These are phyloP conservation scores for Aureobasidium sp. DNA, from an alignment of 2,329 filamentous ascomycete species.

Conservation along the genomic window DNA sequence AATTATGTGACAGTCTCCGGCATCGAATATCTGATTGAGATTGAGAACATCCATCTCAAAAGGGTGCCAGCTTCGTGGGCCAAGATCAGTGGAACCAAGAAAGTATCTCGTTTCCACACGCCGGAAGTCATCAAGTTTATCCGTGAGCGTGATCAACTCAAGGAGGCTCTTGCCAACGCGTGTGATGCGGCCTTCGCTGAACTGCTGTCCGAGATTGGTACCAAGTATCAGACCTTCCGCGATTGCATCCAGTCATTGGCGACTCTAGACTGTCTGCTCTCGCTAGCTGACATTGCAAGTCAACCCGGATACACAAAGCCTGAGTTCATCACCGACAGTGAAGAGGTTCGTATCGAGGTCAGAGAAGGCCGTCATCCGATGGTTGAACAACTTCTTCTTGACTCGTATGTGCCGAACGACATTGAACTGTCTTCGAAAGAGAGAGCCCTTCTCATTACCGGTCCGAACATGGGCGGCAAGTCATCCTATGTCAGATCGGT, in stretches of 20 bases:
- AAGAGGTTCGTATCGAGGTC: slow-evolving; percentile 61
- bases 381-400: slow-evolving; percentile 81
- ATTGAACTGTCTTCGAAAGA: slow-evolving; percentile 59
- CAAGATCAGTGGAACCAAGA: slow-evolving; percentile 93
- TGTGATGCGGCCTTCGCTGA: slow-evolving; percentile 74
- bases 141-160: slow-evolving; percentile 85
- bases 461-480: slow-evolving; percentile 98
- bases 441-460: slow-evolving; percentile 79
- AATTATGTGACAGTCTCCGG: slow-evolving; percentile 77
- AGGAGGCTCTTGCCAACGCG: slow-evolving; percentile 82
- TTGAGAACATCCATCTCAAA: slow-evolving; percentile 73
- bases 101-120: slow-evolving; percentile 84
- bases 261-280: slow-evolving; percentile 81
- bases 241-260: slow-evolving; percentile 82
- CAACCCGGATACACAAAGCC: slow-evolving; percentile 86
- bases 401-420: slow-evolving; percentile 86
- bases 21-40: slow-evolving; percentile 91
- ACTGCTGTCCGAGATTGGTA: slow-evolving; percentile 64
- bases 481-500: slow-evolving; percentile 94
- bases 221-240: slow-evolving; percentile 81
- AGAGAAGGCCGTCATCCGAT: slow-evolving; percentile 80
- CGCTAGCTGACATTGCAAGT: slow-evolving; percentile 71
- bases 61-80: slow-evolving; percentile 88
- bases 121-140: slow-evolving; percentile 79
- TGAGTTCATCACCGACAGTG: slow-evolving; percentile 40